These are phyloP conservation scores for Coemansia furcata DNA, from an alignment of 192 early-diverging fungal genomes.

Conservation along the genomic window DNA sequence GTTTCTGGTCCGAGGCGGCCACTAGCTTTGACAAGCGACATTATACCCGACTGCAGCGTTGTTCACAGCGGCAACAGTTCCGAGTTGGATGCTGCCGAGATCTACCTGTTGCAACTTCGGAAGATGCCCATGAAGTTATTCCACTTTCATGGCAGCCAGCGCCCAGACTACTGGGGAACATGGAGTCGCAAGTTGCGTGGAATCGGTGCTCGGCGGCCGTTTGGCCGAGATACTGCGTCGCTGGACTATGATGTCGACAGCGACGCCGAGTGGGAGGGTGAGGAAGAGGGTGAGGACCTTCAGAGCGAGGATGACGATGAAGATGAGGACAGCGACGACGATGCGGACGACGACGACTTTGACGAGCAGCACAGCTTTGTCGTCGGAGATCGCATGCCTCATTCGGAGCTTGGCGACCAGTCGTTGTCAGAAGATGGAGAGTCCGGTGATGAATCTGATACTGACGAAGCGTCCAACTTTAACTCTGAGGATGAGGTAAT, in stretches of 20 bases:
- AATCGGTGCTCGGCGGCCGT: constrained; percentile 60
- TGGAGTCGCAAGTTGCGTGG: constrained; percentile 64
- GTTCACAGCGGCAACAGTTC: not conserved
- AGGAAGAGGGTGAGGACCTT: constrained; percentile 83
- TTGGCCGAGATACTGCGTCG: constrained; percentile 58
- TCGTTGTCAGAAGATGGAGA: not conserved
- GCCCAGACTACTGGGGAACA: constrained; percentile 59
- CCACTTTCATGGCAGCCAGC: constrained; percentile 32
- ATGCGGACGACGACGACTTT: constrained; percentile 68
- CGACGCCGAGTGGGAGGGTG: constrained; percentile 86
- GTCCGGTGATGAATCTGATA: constrained; percentile 13
- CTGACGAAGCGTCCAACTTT: constrained; percentile 20
- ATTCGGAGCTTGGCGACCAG: not conserved
- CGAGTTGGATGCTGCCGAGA: constrained; percentile 31
- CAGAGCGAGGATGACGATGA: constrained; percentile 67
- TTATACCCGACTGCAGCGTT: not conserved
- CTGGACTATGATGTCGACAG: constrained; percentile 88
- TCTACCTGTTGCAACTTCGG: constrained; percentile 17
- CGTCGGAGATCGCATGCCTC: constrained; percentile 59
- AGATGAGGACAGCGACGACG: constrained; percentile 48
- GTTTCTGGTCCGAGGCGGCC: not conserved
- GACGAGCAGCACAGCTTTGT: constrained; percentile 86
- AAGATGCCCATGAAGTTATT: constrained; percentile 29
- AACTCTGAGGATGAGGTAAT: constrained; percentile 44
- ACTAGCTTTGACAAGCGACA: not conserved